phyloP scores from a whole-genome alignment of 2,329 filamentous ascomycete species.

The Trichoderma asperellum region DNA sequence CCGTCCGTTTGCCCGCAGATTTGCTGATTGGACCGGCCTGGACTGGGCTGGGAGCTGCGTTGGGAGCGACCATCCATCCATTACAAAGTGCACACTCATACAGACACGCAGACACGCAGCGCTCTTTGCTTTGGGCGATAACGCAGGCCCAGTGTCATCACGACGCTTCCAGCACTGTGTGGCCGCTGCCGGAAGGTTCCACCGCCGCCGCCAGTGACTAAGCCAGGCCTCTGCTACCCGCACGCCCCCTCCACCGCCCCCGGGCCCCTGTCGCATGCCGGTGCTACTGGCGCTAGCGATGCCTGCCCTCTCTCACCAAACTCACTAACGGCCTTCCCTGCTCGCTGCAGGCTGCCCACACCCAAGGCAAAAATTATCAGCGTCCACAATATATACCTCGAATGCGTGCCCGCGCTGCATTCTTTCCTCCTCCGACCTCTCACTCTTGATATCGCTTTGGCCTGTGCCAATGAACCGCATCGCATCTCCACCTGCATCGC shows the following conservation, averaged over 20 bases:
- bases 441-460: slow-evolving; percentile 42
- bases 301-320: slow-evolving; percentile 32
- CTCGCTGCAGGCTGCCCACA: slow-evolving; percentile 31
- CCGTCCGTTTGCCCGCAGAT: background rate
- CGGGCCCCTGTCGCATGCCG: slow-evolving; percentile 36
- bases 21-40: background rate
- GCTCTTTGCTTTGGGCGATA: background rate
- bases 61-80: slow-evolving; percentile 4
- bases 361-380: slow-evolving; percentile 36
- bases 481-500: slow-evolving; percentile 27
- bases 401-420: slow-evolving; percentile 36
- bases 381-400: slow-evolving; percentile 41
- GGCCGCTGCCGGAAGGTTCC: slow-evolving; percentile 31
- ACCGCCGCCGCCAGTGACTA: slow-evolving; percentile 27
- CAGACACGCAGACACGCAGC: background rate
- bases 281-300: background rate
- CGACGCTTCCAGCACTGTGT: slow-evolving; percentile 32
- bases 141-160: slow-evolving; percentile 27
- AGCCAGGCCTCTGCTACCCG: slow-evolving; percentile 6
- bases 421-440: slow-evolving; percentile 32
- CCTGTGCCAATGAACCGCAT: slow-evolving; percentile 44
- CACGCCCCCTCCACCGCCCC: slow-evolving; percentile 25
- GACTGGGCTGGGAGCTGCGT: background rate
- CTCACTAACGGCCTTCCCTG: slow-evolving; percentile 10
- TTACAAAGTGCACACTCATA: background rate